Evolutionary conservation across 306 rosid genomes (phyloP).

Genomic region (Fagus crenata): DNA sequence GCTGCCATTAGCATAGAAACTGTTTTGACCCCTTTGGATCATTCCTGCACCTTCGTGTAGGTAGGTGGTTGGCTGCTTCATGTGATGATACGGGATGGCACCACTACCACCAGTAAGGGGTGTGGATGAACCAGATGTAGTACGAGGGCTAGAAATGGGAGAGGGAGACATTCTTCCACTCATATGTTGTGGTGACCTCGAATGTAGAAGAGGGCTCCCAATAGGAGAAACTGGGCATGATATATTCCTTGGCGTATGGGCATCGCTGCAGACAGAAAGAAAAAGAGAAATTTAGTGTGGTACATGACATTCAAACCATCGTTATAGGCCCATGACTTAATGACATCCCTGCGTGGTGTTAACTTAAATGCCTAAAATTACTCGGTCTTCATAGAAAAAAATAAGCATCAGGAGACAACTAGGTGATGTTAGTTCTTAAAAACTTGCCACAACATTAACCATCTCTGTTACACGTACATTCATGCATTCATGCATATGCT

Average conservation of each 20-base stretch:
- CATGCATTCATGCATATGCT: background rate
- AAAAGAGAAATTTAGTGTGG: conserved; percentile 37
- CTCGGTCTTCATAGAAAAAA: background rate
- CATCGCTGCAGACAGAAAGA: conserved; percentile 66
- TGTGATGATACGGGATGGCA: conserved; percentile 64
- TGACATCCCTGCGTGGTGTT: background rate
- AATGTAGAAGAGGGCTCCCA: conserved; percentile 91
- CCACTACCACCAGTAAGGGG: conserved; percentile 83
- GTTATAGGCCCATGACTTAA: background rate
- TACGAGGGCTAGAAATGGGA: conserved; percentile 93
- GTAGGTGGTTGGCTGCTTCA: conserved; percentile 45
- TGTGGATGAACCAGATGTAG: conserved; percentile 88
- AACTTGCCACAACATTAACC: background rate
- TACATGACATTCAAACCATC: conserved; percentile 16
- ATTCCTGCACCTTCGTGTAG: conserved; percentile 44
- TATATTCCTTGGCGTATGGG: conserved; percentile 66
- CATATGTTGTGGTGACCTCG: conserved; percentile 84
- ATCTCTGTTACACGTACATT: background rate
- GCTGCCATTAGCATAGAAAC: conserved; percentile 36
- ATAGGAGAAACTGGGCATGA: conserved; percentile 98
- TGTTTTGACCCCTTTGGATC: conserved; percentile 40
- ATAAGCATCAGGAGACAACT: background rate
- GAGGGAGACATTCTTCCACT: conserved; percentile 91
- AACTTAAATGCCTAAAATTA: background rate
- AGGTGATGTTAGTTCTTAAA: background rate